Conservation (phyloP, 805 yeast genomes). For the Metschnikowia lochheadii region DNA sequence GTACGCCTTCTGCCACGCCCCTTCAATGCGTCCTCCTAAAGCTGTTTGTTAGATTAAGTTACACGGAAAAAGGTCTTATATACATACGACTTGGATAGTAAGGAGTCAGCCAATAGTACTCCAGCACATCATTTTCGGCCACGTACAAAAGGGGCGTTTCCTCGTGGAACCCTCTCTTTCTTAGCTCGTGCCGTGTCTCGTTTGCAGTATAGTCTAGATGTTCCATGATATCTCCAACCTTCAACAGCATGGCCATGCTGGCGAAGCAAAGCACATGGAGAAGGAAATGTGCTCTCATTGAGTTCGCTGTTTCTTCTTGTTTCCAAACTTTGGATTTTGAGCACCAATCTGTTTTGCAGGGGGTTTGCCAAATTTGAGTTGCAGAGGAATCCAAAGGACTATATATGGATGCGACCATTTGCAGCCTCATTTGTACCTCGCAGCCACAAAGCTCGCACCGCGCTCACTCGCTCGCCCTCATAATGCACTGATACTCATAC, state of each 20-base stretch:
- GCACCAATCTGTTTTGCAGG: too few relatives aligned
- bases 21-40: constrained; percentile 45
- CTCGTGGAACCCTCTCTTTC: constrained; percentile 26
- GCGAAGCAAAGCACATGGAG: neutral
- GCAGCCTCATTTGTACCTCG: neutral
- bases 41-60: constrained; percentile 21
- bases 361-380: neutral
- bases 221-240: constrained; percentile 10
- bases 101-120: constrained; percentile 26
- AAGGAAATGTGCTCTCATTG: neutral
- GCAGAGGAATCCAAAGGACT: neutral
- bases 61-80: neutral
- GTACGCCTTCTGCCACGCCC: constrained; percentile 56
- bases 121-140: constrained; percentile 27
- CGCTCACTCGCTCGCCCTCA: neutral
- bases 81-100: constrained; percentile 39
- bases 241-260: constrained; percentile 9
- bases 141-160: constrained; percentile 27
- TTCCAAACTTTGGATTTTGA: too few relatives aligned
- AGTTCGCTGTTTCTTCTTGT: neutral
- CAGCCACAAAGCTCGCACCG: neutral
- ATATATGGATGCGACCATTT: neutral
- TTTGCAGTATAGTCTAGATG: constrained; percentile 10
- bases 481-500: neutral
- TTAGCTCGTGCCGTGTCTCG: constrained; percentile 11